Percentiles rank a stretch among this genome's conserved stretches.
These are phyloP conservation scores for Populus hybrid DNA, from an alignment of 441 rosid genomes.

Conservation along the genomic window DNA sequence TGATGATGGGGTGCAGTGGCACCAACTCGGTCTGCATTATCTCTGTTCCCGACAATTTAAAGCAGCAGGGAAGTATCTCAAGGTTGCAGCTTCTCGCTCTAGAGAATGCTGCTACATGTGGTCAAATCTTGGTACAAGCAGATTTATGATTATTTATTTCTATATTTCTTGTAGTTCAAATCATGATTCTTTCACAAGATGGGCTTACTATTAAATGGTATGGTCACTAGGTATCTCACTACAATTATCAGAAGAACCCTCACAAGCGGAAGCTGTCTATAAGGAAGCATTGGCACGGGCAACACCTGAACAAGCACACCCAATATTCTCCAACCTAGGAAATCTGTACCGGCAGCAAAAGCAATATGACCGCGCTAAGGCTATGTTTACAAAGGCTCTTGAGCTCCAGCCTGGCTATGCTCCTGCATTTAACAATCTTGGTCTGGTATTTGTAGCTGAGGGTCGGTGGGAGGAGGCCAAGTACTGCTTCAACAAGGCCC, in stretches of 20 bases:
- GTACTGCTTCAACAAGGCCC: constrained; percentile 74
- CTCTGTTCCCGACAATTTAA: constrained; percentile 66
- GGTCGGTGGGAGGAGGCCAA: constrained; percentile 86
- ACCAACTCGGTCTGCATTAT: constrained; percentile 91
- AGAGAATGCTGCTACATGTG: constrained; percentile 69
- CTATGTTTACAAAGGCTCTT: constrained; percentile 87
- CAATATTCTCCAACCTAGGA: constrained; percentile 83
- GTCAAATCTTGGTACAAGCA: constrained; percentile 75
- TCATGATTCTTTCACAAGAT: background rate
- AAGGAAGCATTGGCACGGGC: constrained; percentile 73
- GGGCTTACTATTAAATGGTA: constrained; percentile 8
- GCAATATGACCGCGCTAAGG: constrained; percentile 79
- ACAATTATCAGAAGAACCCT: constrained; percentile 67
- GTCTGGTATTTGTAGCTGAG: constrained; percentile 88
- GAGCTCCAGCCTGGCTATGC: constrained; percentile 89
- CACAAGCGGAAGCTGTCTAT: constrained; percentile 75
- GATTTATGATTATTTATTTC: constrained; percentile 1
- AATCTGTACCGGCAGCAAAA: constrained; percentile 78
- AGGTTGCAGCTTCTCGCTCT: constrained; percentile 63
- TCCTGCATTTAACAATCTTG: constrained; percentile 92
- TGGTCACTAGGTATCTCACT: constrained; percentile 58
- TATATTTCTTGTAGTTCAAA: background rate
- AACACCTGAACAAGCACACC: constrained; percentile 55
- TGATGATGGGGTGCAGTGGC: constrained; percentile 82
- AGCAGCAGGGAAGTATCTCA: constrained; percentile 74